Conservation (phyloP, 805 yeast genomes). For the Pichia heedii region DNA sequence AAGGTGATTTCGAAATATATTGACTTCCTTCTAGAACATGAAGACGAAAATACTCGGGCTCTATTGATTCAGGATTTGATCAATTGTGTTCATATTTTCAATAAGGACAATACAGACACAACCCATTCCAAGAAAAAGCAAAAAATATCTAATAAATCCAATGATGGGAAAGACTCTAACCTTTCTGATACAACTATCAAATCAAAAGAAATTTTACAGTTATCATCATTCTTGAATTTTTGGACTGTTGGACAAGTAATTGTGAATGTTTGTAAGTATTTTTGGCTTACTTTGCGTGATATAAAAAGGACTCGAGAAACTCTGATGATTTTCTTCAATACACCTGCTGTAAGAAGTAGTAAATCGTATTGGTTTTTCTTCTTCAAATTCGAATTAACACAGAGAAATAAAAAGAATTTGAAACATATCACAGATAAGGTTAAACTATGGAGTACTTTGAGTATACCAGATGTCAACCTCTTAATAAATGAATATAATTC, state of each 20-base stretch:
- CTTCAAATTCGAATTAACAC: slow-evolving; percentile 42
- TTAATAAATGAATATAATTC: slow-evolving; percentile 31
- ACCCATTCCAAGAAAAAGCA: slow-evolving; percentile 2
- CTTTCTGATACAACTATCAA: background rate
- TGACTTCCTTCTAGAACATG: slow-evolving; percentile 4
- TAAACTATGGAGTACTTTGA: slow-evolving; percentile 37
- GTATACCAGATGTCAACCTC: slow-evolving; percentile 38
- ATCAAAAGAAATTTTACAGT: slow-evolving; percentile 11
- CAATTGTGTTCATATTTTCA: slow-evolving; percentile 11
- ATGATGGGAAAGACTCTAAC: background rate
- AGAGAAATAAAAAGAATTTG: slow-evolving; percentile 37
- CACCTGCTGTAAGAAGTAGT: slow-evolving; percentile 31
- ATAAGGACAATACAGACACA: slow-evolving; percentile 6
- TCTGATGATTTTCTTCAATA: slow-evolving; percentile 19
- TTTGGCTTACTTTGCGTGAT: slow-evolving; percentile 19
- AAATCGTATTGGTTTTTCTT: slow-evolving; percentile 48
- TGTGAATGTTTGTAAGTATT: slow-evolving; percentile 20
- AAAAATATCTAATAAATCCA: background rate
- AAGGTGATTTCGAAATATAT: slow-evolving; percentile 9
- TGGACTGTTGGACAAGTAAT: slow-evolving; percentile 22
- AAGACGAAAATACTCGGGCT: slow-evolving; percentile 3
- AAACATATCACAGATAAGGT: slow-evolving; percentile 37
- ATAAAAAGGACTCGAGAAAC: slow-evolving; percentile 20
- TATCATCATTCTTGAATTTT: slow-evolving; percentile 14
- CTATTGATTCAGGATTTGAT: slow-evolving; percentile 10